Percentiles rank a stretch among this genome's conserved stretches.
These are phyloP conservation scores for Phialophora verrucosa DNA, from an alignment of 2,329 filamentous ascomycete genomes.

Conservation along the genomic window DNA sequence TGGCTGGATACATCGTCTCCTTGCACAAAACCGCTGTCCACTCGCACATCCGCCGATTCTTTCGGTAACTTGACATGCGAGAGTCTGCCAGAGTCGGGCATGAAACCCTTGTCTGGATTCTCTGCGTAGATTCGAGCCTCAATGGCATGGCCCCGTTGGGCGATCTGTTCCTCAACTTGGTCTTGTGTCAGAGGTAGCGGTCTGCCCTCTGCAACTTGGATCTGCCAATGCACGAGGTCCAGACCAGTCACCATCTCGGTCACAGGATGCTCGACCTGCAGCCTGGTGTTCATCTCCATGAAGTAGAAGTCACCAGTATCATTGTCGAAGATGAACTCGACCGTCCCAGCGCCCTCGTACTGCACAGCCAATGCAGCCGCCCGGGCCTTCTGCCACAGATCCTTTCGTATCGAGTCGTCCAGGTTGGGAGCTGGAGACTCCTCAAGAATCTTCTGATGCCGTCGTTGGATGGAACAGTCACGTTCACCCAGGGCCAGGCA, in stretches of 20 bases:
- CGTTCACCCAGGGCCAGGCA: slow-evolving; percentile 68
- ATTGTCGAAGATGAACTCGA: slow-evolving; percentile 73
- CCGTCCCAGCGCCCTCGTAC: slow-evolving; percentile 70
- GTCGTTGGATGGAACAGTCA: slow-evolving; percentile 69
- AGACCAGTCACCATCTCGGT: slow-evolving; percentile 78
- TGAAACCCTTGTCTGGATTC: slow-evolving; percentile 87
- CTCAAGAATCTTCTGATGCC: slow-evolving; percentile 71
- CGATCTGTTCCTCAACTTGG: slow-evolving; percentile 72
- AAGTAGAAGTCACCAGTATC: slow-evolving; percentile 70
- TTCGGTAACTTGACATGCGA: slow-evolving; percentile 79
- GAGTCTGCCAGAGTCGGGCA: slow-evolving; percentile 89
- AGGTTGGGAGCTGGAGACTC: slow-evolving; percentile 70
- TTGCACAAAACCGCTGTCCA: slow-evolving; percentile 90
- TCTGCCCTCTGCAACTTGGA: slow-evolving; percentile 78
- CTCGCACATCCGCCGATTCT: slow-evolving; percentile 71
- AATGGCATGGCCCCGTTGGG: slow-evolving; percentile 78
- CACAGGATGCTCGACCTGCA: slow-evolving; percentile 97
- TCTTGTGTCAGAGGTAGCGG: slow-evolving; percentile 69
- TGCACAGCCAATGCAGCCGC: slow-evolving; percentile 67
- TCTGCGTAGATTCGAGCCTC: slow-evolving; percentile 97
- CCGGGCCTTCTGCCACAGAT: slow-evolving; percentile 69
- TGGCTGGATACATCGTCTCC: slow-evolving; percentile 92
- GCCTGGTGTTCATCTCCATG: slow-evolving; percentile 77
- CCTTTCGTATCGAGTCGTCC: slow-evolving; percentile 63
- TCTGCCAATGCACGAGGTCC: slow-evolving; percentile 93